phyloP scores from a whole-genome alignment of 2,329 filamentous ascomycete species.

The Ceratocystis alfenasii region DNA sequence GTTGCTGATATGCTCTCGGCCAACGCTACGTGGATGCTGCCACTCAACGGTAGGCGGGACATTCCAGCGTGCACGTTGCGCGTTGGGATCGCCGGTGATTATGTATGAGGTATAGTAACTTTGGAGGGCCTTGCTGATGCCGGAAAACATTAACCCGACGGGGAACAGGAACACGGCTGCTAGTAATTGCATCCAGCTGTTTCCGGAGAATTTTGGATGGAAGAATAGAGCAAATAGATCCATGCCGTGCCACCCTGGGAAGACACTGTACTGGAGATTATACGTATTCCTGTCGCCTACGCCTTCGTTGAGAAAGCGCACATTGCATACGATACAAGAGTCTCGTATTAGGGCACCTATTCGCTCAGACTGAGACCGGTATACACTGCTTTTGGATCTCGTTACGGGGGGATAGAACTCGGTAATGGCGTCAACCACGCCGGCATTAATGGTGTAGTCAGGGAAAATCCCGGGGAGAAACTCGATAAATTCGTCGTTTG shows the following conservation, averaged over 20 bases:
- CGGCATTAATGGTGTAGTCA: constrained; percentile 27
- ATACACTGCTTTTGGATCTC: constrained; percentile 23
- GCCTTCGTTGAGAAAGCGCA: constrained; percentile 31
- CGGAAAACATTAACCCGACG: constrained; percentile 28
- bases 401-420: constrained; percentile 27
- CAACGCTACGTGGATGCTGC: constrained; percentile 27
- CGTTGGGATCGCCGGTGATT: constrained; percentile 33
- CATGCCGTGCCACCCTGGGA: constrained; percentile 32
- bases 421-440: constrained; percentile 26
- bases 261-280: constrained; percentile 33
- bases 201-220: constrained; percentile 28
- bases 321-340: constrained; percentile 31
- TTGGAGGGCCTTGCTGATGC: constrained; percentile 32
- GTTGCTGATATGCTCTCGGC: constrained; percentile 25
- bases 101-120: constrained; percentile 33
- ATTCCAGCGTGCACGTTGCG: constrained; percentile 26
- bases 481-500: constrained; percentile 28
- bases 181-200: constrained; percentile 26
- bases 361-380: constrained; percentile 27
- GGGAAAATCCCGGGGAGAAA: constrained; percentile 29
- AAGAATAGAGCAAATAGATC: constrained; percentile 35
- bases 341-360: constrained; percentile 29
- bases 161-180: constrained; percentile 27
- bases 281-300: constrained; percentile 30
- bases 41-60: constrained; percentile 31